Conservation (phyloP, 2,329 filamentous ascomycete species). For the Alternaria hordeiaustralica region DNA sequence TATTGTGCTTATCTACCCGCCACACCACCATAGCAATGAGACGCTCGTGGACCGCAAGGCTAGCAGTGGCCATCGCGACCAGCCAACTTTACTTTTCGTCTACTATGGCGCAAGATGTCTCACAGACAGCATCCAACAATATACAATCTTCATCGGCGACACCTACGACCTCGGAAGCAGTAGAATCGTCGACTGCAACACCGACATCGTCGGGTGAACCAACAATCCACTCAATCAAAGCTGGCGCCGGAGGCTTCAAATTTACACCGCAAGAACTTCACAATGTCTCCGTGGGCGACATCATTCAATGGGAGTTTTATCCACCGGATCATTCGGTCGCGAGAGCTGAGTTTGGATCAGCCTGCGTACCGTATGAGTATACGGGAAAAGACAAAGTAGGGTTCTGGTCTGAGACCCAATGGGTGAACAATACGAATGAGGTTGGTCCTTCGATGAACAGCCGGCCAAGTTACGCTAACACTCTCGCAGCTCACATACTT, state of each 20-base stretch:
- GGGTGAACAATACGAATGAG: slow-evolving; percentile 30
- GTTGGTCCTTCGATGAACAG: slow-evolving; percentile 22
- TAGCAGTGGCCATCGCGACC: slow-evolving; percentile 17
- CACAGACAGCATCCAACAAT: neutral
- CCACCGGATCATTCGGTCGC: slow-evolving; percentile 54
- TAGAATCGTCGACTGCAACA: slow-evolving; percentile 6
- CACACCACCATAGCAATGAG: slow-evolving; percentile 10
- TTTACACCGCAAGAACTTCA: slow-evolving; percentile 48
- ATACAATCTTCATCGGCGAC: neutral
- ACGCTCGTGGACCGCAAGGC: slow-evolving; percentile 12
- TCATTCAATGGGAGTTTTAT: slow-evolving; percentile 48
- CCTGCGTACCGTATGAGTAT: slow-evolving; percentile 51
- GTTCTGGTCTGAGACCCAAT: slow-evolving; percentile 42
- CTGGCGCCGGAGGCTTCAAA: slow-evolving; percentile 43
- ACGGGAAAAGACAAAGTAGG: slow-evolving; percentile 34
- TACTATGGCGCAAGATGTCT: slow-evolving; percentile 4
- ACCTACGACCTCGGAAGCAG: slow-evolving; percentile 2
- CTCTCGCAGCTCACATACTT: slow-evolving; percentile 35
- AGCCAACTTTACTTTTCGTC: slow-evolving; percentile 11
- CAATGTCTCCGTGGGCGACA: slow-evolving; percentile 49
- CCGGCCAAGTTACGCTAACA: neutral
- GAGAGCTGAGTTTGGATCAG: slow-evolving; percentile 46
- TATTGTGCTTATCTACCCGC: neutral
- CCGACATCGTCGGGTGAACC: slow-evolving; percentile 27
- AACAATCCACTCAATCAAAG: slow-evolving; percentile 44